Base-by-base conservation (phyloP, 768 basidiomycete genomes). In the Rhodocollybia butyracea region DNA sequence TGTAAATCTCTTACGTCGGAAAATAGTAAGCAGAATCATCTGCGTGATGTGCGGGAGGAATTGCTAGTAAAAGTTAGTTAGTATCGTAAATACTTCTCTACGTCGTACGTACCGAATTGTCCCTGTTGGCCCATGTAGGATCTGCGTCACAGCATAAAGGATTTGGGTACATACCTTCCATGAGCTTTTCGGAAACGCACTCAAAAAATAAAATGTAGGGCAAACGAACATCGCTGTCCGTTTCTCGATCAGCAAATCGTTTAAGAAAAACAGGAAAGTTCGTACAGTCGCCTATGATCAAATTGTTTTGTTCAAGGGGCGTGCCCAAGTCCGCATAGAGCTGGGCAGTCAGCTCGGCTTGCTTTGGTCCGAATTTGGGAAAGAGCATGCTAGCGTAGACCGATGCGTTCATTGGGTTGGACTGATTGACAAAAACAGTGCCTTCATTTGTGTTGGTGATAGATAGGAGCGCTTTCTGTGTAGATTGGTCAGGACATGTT, bases 391-490 rank as follows among this genome's bases (percentile, higher is more conserved):
- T 53, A 36, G 57, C 34, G 62, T 70, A 64, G 43, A 62, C 17
- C 46, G 62, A 17, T 19, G 57, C 61, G 13, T 55, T 58, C 10
- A 61, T 57, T 3, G 59, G 47, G 5, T 50, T 26, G 7, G 19
- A 59, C 36, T 59, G 61, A 46, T 69, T 27, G 2, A 69, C 66
- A 36, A 74, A 70, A 2, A 22, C 2, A 1, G 48, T 50, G 22
- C 73, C 73, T 41, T 75, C 73, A 24, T 69, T 63, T 11, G 68
- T 47, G 30, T 71, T 75, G 17, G 46, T 60, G 1, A 73, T 41
- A 0, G 66, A 26, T 58, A 68, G 59, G 1, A 70, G 59, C 24
- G 63, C 60, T 54, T 71, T 51, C 61, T 54, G 13, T 38, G 54
- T 32, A 21, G 21, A 24, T 10, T 24, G 22, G 10, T 11, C 22